These are phyloP conservation scores for Pseudogymnoascus sp. DNA, from an alignment of 2,329 filamentous ascomycete species.

Conservation along the genomic window DNA sequence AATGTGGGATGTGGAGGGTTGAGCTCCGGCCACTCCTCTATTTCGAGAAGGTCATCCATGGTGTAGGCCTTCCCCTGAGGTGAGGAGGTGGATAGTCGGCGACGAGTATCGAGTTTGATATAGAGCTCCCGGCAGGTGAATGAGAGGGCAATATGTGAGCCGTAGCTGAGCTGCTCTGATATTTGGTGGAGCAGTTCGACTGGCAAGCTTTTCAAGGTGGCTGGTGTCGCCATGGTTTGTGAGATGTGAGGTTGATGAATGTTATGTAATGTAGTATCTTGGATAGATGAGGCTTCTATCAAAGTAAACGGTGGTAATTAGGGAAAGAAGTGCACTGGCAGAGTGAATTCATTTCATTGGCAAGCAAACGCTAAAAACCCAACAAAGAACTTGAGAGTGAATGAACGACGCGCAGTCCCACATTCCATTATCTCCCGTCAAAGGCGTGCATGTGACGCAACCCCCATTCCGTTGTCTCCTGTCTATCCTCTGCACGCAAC, in stretches of 20 bases:
- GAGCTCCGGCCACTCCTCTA: neutral
- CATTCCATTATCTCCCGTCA: neutral
- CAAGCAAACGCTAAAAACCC: neutral
- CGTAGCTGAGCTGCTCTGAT: neutral
- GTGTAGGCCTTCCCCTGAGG: neutral
- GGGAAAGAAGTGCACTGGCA: neutral
- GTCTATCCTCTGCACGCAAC: neutral
- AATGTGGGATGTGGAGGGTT: neutral
- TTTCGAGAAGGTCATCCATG: neutral
- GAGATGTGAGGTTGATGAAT: neutral
- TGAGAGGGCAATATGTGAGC: neutral
- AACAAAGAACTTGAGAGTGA: neutral
- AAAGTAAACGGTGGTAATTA: neutral
- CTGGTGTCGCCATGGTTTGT: neutral
- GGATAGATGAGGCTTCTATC: neutral
- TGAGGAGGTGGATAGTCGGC: neutral
- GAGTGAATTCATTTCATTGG: neutral
- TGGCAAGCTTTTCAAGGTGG: neutral
- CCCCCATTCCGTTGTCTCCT: neutral
- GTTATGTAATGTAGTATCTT: neutral
- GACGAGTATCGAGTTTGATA: neutral
- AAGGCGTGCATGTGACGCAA: too few relatives aligned
- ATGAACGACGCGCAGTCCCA: neutral
- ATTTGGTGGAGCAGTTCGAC: neutral
- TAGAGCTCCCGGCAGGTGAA: neutral